Evolutionary conservation across 352 stramenopile species (phyloP), one percentile per base, ranked within the genome.

Genomic region (Salisapilia sapeloensis): DNA sequence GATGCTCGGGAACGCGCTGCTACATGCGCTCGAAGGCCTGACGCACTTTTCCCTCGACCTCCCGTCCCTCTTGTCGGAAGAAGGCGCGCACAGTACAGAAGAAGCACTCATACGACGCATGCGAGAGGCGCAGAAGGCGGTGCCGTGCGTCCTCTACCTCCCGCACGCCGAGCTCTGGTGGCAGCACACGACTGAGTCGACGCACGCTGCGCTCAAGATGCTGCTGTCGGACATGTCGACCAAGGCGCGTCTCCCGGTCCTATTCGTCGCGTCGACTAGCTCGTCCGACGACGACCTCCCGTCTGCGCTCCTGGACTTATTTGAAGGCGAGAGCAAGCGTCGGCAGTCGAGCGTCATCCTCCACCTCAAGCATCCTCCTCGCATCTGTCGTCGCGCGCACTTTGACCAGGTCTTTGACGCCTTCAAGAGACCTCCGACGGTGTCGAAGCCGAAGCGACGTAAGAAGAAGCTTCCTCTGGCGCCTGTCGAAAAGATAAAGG

Each of bases 11-110:
- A 50, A 57, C 3, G 58, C 56, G 2, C 20, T 92, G 13, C 39
- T 92, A 13, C 67, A 92, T 34, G 52, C 56, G 4, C 44, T 92
- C 15, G 77, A 92, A 32, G 63, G 66, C 6, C 40, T 87, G 6
- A 72, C 66, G 1, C 65, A 83, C 33, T 77, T 90, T 19, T 84
- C 71, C 4, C 43, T 92, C 6, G 69, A 90, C 33, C 81, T 85
- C 35, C 65, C 74, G 20, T 81, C 65, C 9, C 48, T 89, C 0
- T 53, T 92, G 8, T 57, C 65, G 2, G 67, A 86, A 32, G 44
- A 56, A 3, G 79, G 81, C 41, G 53, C 67, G 4, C 60, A 80
- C 19, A 48, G 53, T 26, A 45, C 62, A 0, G 65, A 85, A 46
- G 77, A 90, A 59, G 74, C 77, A n/a, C 50, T 92, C 20, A 66